Conservation (phyloP, 2,329 filamentous ascomycete genomes). For the Hymenoscyphus infarciens region DNA sequence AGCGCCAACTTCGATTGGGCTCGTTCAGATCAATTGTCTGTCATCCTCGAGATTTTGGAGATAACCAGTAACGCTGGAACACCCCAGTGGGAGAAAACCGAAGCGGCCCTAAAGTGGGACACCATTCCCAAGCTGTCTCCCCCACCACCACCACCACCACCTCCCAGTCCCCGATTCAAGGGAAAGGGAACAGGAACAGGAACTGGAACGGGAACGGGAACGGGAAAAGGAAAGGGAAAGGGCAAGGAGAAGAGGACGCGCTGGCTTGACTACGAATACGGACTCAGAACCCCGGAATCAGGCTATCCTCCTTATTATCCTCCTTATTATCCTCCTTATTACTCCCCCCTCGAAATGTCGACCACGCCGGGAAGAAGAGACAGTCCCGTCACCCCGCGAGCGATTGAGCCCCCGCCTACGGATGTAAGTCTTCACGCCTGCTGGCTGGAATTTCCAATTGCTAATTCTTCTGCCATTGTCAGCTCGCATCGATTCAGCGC, state of each 20-base stretch:
- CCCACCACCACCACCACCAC: conserved; percentile 8
- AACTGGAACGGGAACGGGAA: no score
- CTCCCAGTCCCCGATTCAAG: neutral
- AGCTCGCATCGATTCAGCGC: conserved; percentile 34
- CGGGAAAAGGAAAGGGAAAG: conserved; percentile 3
- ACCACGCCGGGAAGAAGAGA: neutral
- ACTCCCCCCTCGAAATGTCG: conserved; percentile 6
- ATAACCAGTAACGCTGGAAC: conserved; percentile 14
- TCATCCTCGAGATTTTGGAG: conserved; percentile 26
- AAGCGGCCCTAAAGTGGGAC: conserved; percentile 7
- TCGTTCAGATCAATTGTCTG: conserved; percentile 28
- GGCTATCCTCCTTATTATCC: conserved; percentile 4
- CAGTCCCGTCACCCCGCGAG: conserved; percentile 7
- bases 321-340: neutral
- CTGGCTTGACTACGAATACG: conserved; percentile 10
- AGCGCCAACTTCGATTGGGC: conserved; percentile 23
- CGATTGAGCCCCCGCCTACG: conserved; percentile 14
- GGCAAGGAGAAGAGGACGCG: conserved; percentile 7
- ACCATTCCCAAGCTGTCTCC: conserved; percentile 7
- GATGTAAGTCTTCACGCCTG: conserved; percentile 11
- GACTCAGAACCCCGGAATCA: conserved; percentile 7
- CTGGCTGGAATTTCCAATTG: neutral
- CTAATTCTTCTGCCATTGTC: conserved; percentile 3
- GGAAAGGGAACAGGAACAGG: no score
- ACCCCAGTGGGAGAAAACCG: conserved; percentile 8